Evolutionary conservation across 2,329 filamentous ascomycete genomes (phyloP), one percentile per base, ranked within the genome.

Genomic region (Fusarium musae): DNA sequence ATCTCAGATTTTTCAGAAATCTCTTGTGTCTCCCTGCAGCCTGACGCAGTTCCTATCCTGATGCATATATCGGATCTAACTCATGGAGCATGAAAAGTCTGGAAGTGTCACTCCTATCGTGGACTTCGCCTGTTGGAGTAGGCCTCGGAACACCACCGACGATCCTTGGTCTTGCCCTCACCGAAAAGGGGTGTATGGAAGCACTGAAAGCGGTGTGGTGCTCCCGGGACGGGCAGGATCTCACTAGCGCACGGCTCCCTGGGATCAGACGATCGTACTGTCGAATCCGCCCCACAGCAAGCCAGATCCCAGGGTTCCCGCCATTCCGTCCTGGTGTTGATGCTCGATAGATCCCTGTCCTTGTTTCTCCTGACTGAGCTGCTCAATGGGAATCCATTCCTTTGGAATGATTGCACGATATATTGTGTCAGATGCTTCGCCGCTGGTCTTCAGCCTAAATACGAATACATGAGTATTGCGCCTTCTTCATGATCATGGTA

Each of bases 241-340:
- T 78, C 57, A 70, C 72, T 78, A 78, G 76, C 54, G 76, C 58
- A 67, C 63, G 70, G 63, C 63, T 75, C 66, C 68, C 76, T 74
- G 65, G 73, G 76, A 78, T 78, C 76, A 78, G 76, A 76, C 76
- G 76, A 78, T 78, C 76, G 76, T 69, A 72, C 62, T 77, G 73
- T 77, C 69, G 67, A 77, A 47, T 56, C 56, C 57, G 71, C 75
- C 75, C 76, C 76, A 75, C 75, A 63, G 46, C 69, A 53, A 76
- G 76, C 73, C 76, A 78, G 76, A 78, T 78, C 76, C 76, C 73
- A 78, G 76, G 76, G 76, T 74, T 77, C 72, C 73, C 76, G 75
- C 71, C 65, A 74, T 69, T 77, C 62, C 61, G 59, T 72, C 74
- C 66, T 75, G 52, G 74, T 60, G 42, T 54, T 69, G 52, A 57